These are phyloP conservation scores for Arbutus unedo DNA, from an alignment of 148 eudicot genomes.

Conservation along the genomic window DNA sequence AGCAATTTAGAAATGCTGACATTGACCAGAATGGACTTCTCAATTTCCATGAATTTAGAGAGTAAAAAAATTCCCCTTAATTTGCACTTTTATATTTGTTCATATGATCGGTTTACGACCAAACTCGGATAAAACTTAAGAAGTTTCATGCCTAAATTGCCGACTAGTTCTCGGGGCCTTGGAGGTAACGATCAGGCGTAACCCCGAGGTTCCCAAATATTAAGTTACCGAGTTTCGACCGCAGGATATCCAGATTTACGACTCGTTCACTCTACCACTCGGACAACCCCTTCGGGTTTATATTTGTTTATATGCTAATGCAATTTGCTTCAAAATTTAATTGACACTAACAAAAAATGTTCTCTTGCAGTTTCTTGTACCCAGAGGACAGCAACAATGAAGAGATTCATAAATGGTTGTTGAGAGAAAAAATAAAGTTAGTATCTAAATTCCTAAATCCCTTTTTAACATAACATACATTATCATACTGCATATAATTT, in stretches of 20 bases:
- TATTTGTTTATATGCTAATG: neutral
- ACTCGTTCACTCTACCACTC: too few species aligned
- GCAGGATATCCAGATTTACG: too few species aligned
- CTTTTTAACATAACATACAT: neutral
- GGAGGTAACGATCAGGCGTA: too few species aligned
- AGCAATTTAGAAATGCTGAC: conserved; percentile 46
- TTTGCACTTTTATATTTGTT: neutral
- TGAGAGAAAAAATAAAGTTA: conserved; percentile 38
- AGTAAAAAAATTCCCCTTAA: conserved; percentile 21
- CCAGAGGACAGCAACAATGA: conserved; percentile 37
- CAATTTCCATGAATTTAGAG: conserved; percentile 32
- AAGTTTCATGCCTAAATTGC: too few species aligned
- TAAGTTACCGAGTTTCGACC: too few species aligned
- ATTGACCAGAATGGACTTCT: conserved; percentile 29
- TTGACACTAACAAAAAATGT: neutral
- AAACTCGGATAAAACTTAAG: too few species aligned
- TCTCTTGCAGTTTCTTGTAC: conserved; percentile 38
- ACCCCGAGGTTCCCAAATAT: too few species aligned
- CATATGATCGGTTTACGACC: too few species aligned
- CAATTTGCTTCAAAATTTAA: neutral
- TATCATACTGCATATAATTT: neutral
- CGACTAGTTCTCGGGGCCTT: too few species aligned
- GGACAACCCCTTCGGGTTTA: too few species aligned
- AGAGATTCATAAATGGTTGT: conserved; percentile 34
- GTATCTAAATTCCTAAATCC: neutral